Conservation (phyloP, 164 flowering plant genomes). For the Piper longum region DNA sequence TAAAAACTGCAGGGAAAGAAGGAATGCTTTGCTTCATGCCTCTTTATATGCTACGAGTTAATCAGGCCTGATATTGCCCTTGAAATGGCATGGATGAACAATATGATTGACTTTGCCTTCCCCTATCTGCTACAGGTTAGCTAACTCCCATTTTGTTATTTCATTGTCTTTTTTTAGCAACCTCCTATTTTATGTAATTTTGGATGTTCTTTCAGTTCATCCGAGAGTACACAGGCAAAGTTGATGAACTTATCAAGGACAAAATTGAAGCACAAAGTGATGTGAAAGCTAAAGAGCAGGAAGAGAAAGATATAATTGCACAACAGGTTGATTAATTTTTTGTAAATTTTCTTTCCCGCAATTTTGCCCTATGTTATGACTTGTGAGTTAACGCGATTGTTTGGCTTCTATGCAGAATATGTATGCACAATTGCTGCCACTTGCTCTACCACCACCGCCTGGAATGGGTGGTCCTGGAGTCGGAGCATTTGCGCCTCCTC, state of each 20-base stretch:
- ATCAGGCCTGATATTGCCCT: constrained; percentile 86
- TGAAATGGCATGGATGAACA: constrained; percentile 95
- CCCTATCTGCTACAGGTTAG: constrained; percentile 87
- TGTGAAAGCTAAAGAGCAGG: constrained; percentile 74
- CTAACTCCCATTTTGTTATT: background rate
- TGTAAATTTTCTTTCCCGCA: too few species aligned
- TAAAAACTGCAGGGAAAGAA: constrained; percentile 69
- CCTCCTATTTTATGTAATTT: too few species aligned
- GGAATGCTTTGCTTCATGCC: constrained; percentile 93
- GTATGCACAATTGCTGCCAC: constrained; percentile 97
- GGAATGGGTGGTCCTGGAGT: constrained; percentile 56
- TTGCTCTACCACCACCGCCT: constrained; percentile 97
- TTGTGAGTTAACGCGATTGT: background rate
- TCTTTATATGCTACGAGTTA: constrained; percentile 86
- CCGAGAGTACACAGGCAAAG: constrained; percentile 88
- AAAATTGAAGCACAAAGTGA: constrained; percentile 67
- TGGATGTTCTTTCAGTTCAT: constrained; percentile 30
- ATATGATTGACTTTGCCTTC: constrained; percentile 91
- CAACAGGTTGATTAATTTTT: constrained; percentile 60
- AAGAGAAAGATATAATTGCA: constrained; percentile 83
- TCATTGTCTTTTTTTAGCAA: background rate
- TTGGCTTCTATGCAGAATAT: constrained; percentile 56
- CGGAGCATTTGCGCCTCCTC: constrained; percentile 51
- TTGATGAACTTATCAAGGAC: constrained; percentile 90
- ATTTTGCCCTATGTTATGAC: background rate